phyloP scores from a whole-genome alignment of 2,329 filamentous ascomycete genomes.

The Ustilaginoidea virens region DNA sequence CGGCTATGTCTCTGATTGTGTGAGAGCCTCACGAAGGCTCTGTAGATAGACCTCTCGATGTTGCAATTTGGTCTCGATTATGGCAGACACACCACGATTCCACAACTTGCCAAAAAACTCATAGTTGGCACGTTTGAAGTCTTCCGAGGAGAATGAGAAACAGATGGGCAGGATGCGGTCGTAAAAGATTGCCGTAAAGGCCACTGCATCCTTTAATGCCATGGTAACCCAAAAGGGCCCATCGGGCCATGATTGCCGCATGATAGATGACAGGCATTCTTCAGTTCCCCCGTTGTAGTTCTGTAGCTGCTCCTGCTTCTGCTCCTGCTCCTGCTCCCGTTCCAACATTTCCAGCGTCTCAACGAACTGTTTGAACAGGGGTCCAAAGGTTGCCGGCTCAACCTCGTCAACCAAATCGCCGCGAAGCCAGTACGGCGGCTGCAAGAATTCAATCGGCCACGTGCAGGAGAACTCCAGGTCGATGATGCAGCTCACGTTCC shows the following conservation, averaged over 20 bases:
- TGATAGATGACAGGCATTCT: slow-evolving; percentile 5
- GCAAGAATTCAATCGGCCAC: slow-evolving; percentile 15
- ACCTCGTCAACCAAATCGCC: slow-evolving; percentile 11
- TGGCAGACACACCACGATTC: too few species aligned
- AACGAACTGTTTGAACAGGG: slow-evolving; percentile 4
- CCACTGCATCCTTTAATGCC: slow-evolving; percentile 4
- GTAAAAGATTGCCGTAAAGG: slow-evolving; percentile 7
- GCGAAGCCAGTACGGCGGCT: slow-evolving; percentile 19
- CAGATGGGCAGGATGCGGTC: slow-evolving; percentile 4
- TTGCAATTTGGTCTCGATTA: too few species aligned
- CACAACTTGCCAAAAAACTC: slow-evolving; percentile 6
- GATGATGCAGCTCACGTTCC: slow-evolving; percentile 17
- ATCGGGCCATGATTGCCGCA: slow-evolving; percentile 5
- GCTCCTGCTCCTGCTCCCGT: too few species aligned
- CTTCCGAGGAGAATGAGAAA: slow-evolving; percentile 5
- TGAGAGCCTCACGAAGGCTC: too few species aligned
- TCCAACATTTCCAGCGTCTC: slow-evolving; percentile 3
- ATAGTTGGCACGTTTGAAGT: slow-evolving; percentile 4
- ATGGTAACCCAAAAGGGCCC: slow-evolving; percentile 7
- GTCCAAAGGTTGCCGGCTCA: slow-evolving; percentile 1
- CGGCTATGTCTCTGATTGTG: too few species aligned
- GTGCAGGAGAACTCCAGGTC: slow-evolving; percentile 19
- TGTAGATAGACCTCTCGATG: too few species aligned
- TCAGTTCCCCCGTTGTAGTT: background rate
- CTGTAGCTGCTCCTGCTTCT: slow-evolving; percentile 5